Percentiles rank a stretch among this genome's conserved stretches.
phyloP scores from a whole-genome alignment of 73 alveolate species.

The Tetrahymena borealis region DNA sequence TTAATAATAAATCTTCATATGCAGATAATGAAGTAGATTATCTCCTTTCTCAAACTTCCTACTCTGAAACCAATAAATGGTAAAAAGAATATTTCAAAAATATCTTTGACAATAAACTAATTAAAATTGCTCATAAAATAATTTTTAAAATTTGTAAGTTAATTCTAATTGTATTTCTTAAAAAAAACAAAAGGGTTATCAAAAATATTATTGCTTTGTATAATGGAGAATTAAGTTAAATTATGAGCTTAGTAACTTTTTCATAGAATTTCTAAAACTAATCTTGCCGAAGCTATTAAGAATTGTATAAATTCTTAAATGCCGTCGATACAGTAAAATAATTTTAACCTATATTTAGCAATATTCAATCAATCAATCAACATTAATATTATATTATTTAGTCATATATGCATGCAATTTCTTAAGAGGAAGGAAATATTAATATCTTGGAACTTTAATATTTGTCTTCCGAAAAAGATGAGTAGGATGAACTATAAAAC shows the following conservation, averaged over 20 bases:
- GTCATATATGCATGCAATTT: background rate
- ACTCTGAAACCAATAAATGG: background rate
- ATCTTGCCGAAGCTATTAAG: background rate
- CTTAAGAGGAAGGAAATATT: background rate
- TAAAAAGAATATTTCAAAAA: background rate
- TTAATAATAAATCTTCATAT: background rate
- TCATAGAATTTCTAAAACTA: background rate
- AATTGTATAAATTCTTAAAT: background rate
- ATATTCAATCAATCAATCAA: too few relatives aligned
- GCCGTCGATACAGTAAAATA: background rate
- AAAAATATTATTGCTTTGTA: background rate
- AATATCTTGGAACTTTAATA: background rate
- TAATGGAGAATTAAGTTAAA: background rate
- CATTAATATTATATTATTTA: background rate
- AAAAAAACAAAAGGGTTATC: background rate
- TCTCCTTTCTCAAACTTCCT: background rate
- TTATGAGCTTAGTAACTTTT: background rate
- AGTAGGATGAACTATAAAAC: background rate
- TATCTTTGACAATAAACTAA: background rate
- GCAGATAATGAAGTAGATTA: background rate
- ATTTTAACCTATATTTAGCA: too few relatives aligned
- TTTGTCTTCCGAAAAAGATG: background rate
- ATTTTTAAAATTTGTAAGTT: background rate
- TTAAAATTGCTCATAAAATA: background rate
- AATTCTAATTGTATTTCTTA: background rate